Evolutionary conservation across 139 green algal genomes (phyloP), one percentile per base, ranked within the genome.

Genomic region (Chlamydomonas eustigma): DNA sequence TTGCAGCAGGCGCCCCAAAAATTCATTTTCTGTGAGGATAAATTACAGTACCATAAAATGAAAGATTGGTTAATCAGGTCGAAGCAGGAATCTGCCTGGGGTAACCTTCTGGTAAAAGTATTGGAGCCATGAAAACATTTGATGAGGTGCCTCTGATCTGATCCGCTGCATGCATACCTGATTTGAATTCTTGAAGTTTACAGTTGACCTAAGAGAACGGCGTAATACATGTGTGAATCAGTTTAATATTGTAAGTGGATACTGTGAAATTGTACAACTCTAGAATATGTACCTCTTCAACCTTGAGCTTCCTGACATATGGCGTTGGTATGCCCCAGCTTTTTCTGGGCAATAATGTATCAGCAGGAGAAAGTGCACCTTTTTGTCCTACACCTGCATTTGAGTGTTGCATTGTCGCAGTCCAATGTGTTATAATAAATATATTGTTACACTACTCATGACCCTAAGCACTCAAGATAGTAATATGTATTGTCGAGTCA

Each of bases 101-200:
- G 12, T 28, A 28, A 58, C 44, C 44, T 12, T 58, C 12, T 28
- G 18, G 44, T 58, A 18, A 58, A 12, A 58, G 12, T 18, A 58
- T 28, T 58, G 12, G 52, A 25, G 34, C 4, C 52, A 25, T 35
- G 6, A 31, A 6, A 6, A 6, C 12, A 37, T 25, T 68, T 22
- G 12, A 31, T 31, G 34, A 68, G 18, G 18, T 68, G 22, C 6
- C 4, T 4, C 4, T 4, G 8, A 68, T 25, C 52, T 33, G 18
- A 22, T 68, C n/a, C 4, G 12, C 6, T 68, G 52, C 6, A 8
- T 28, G 52, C 52, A 33, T 28, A 68, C 52, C 52, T 68, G 52
- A 33, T 28, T 68, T 68, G 52, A 68, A 68, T 28, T 68, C 52
- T 35, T 68, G 32, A 25, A 68, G 52, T 28, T 68, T 68, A 6